Percentiles rank a stretch among this genome's conserved stretches.
These are phyloP conservation scores for Cercospora citrullina DNA, from an alignment of 2,329 filamentous ascomycete genomes.

Conservation along the genomic window DNA sequence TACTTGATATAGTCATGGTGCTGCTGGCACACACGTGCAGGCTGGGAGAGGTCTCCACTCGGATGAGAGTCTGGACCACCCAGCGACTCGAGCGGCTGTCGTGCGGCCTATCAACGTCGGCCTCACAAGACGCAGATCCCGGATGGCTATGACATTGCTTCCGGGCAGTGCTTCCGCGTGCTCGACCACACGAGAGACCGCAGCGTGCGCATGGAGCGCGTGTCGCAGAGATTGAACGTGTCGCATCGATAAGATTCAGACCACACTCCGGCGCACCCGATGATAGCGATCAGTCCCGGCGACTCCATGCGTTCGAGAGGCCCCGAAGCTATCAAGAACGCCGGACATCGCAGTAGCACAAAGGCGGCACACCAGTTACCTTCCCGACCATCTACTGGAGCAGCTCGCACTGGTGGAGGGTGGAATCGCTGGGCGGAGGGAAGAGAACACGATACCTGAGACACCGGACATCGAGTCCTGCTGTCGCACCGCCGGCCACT, in stretches of 20 bases:
- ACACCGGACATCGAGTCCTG: background rate
- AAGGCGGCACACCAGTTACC: conserved; percentile 14
- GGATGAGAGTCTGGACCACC: background rate
- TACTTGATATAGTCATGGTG: background rate
- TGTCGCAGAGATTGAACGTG: background rate
- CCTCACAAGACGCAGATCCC: background rate
- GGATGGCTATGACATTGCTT: conserved; percentile 4
- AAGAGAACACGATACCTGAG: background rate
- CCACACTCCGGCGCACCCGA: background rate
- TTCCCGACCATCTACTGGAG: conserved; percentile 22
- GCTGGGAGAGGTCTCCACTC: background rate
- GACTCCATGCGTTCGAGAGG: conserved; percentile 18
- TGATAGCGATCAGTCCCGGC: conserved; percentile 2
- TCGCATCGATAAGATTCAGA: background rate
- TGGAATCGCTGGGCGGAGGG: conserved; percentile 5
- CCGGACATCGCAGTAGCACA: conserved; percentile 23
- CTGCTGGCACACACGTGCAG: conserved; percentile 2
- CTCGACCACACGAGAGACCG: conserved; percentile 9
- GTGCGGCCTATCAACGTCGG: conserved; percentile 2
- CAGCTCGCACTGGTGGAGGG: conserved; percentile 13
- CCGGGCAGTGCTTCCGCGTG: conserved; percentile 12
- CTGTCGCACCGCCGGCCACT: background rate
- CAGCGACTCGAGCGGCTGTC: conserved; percentile 7
- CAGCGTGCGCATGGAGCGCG: conserved; percentile 1
- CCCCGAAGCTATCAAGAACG: conserved; percentile 12